phyloP scores from a whole-genome alignment of 495 filamentous ascomycete species.

The Bathelium albidoporum region DNA sequence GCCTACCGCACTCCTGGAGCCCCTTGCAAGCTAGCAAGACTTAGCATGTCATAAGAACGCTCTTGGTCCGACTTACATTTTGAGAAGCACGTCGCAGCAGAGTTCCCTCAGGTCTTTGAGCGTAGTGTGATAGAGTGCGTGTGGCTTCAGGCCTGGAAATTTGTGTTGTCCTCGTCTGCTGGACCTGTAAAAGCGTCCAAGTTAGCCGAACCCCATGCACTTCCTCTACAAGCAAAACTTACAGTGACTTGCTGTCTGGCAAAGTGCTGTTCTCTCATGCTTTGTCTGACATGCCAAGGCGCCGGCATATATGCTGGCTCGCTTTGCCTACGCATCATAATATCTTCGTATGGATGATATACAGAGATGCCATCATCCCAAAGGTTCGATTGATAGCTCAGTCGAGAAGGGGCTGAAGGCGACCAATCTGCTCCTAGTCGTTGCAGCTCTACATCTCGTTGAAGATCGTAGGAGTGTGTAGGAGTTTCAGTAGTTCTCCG shows the following conservation, averaged over 20 bases:
- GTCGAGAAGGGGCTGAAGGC: background rate
- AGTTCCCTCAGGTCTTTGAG: background rate
- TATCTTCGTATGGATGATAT: background rate
- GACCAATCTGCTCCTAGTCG: background rate
- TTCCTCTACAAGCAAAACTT: background rate
- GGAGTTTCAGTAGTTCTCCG: background rate
- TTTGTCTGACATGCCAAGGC: background rate
- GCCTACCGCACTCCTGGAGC: background rate
- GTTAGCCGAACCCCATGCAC: background rate
- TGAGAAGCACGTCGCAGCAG: background rate
- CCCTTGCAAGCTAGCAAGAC: background rate
- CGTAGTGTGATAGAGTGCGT: background rate
- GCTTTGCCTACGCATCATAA: background rate
- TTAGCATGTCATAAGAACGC: background rate
- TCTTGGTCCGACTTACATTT: background rate
- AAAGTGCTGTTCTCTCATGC: background rate
- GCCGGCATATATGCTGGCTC: background rate
- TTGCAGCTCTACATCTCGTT: background rate
- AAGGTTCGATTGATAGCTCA: background rate
- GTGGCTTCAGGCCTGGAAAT: background rate
- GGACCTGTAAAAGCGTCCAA: background rate
- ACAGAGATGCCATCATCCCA: slow-evolving; percentile 2
- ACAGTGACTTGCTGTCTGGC: background rate
- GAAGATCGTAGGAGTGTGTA: background rate
- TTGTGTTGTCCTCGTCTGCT: background rate